A percentile compares a stretch with the other conserved stretches of the same genome.
Evolutionary conservation across 768 basidiomycete genomes (phyloP).

Genomic region (Pleurotus sapidus): DNA sequence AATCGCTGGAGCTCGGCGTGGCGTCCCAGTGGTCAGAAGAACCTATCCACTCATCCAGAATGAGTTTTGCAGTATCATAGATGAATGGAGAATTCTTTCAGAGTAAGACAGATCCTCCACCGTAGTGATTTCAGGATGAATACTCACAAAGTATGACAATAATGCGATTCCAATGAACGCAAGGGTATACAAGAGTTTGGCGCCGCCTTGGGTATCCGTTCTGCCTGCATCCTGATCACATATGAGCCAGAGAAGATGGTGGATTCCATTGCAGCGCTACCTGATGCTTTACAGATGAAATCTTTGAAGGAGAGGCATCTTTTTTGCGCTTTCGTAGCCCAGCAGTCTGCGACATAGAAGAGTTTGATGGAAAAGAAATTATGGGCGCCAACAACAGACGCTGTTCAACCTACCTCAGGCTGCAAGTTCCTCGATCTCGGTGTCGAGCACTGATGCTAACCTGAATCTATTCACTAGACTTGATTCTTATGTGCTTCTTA

Average conservation of each 20-base stretch:
- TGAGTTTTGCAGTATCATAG: slow-evolving; percentile 5
- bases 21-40: slow-evolving; percentile 36
- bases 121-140: no score
- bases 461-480: no score
- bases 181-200: slow-evolving; percentile 3
- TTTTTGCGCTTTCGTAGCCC: slow-evolving; percentile 6
- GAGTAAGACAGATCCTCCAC: neutral
- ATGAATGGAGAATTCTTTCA: slow-evolving; percentile 15
- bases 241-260: neutral
- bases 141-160: slow-evolving; percentile 1
- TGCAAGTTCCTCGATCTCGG: no score
- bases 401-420: no score
- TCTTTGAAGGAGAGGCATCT: neutral
- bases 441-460: no score
- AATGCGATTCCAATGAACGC: neutral
- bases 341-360: neutral
- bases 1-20: slow-evolving; percentile 14
- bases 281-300: neutral
- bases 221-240: neutral
- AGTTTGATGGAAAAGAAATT: neutral
- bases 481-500: no score
- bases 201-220: neutral
- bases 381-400: neutral
- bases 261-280: neutral
- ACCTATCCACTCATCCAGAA: slow-evolving; percentile 36